Evolutionary conservation across 352 stramenopile species (phyloP).

Genomic region (Phytophthora pistaciae): DNA sequence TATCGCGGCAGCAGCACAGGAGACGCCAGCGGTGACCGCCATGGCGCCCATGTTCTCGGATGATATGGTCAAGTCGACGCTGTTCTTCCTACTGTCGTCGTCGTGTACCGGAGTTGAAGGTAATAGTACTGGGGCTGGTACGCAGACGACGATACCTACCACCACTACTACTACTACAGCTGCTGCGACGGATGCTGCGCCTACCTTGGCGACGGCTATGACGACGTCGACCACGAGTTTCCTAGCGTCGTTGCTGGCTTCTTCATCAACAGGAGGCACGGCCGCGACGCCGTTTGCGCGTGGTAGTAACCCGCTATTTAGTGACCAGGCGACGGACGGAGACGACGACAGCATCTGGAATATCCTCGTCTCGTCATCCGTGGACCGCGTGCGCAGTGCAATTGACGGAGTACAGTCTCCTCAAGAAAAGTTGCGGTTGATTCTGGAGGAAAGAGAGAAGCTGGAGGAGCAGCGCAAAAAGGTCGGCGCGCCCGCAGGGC

Average conservation of each 20-base stretch:
- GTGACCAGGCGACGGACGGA: conserved; percentile 48
- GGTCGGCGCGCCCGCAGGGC: conserved; percentile 28
- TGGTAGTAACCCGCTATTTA: conserved; percentile 60
- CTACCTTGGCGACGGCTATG: conserved; percentile 13
- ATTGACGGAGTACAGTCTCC: conserved; percentile 53
- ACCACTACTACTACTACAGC: background rate
- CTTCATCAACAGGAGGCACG: conserved; percentile 49
- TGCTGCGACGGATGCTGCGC: background rate
- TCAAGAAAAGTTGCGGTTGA: conserved; percentile 65
- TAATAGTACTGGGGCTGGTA: background rate
- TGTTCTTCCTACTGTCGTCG: conserved; percentile 71
- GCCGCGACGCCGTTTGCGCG: conserved; percentile 18
- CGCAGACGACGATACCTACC: background rate
- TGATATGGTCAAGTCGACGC: conserved; percentile 65
- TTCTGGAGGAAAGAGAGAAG: conserved; percentile 70
- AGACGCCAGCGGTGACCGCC: background rate
- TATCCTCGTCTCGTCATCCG: conserved; percentile 71
- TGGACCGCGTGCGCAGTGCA: conserved; percentile 66
- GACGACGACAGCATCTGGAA: conserved; percentile 82
- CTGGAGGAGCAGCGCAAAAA: conserved; percentile 70
- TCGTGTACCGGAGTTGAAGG: conserved; percentile 56
- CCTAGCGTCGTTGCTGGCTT: conserved; percentile 60
- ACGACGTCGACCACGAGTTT: conserved; percentile 50
- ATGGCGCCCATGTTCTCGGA: conserved; percentile 57
- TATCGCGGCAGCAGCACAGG: background rate